Percentiles rank a stretch among this genome's conserved stretches.
Evolutionary conservation across 2,329 filamentous ascomycete genomes (phyloP).

Genomic region (Nothomitra cinnamomea): DNA sequence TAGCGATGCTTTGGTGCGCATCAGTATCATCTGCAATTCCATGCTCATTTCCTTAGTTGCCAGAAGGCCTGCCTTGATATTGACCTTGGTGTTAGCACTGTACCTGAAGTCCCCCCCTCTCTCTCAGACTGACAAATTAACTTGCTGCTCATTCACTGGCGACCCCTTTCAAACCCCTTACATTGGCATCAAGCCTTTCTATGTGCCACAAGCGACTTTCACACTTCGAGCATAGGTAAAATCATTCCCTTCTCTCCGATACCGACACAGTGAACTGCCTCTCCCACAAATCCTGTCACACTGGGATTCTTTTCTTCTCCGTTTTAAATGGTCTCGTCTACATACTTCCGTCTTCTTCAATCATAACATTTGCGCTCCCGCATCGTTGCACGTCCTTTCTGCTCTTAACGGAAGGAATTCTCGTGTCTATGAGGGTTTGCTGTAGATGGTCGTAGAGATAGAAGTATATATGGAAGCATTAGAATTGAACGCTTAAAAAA

Average conservation of each 20-base stretch:
- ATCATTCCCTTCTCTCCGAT: neutral
- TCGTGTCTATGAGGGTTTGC: neutral
- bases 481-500: neutral
- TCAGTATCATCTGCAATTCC: conserved; percentile 5
- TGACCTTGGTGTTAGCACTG: neutral
- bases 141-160: neutral
- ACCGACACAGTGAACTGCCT: neutral
- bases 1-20: neutral
- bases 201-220: neutral
- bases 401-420: neutral
- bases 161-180: neutral
- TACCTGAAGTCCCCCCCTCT: neutral
- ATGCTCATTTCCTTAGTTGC: conserved; percentile 5
- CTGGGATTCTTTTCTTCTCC: neutral
- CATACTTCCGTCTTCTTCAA: neutral
- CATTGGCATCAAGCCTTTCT: neutral
- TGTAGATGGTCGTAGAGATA: neutral
- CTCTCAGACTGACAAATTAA: neutral
- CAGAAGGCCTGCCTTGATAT: neutral
- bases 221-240: neutral
- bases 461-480: neutral
- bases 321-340: neutral
- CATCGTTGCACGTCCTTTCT: neutral
- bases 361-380: neutral
- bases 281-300: neutral